Evolutionary conservation across 768 basidiomycete genomes (phyloP), one percentile per base, ranked within the genome.

Genomic region (Tricholoma matsutake): DNA sequence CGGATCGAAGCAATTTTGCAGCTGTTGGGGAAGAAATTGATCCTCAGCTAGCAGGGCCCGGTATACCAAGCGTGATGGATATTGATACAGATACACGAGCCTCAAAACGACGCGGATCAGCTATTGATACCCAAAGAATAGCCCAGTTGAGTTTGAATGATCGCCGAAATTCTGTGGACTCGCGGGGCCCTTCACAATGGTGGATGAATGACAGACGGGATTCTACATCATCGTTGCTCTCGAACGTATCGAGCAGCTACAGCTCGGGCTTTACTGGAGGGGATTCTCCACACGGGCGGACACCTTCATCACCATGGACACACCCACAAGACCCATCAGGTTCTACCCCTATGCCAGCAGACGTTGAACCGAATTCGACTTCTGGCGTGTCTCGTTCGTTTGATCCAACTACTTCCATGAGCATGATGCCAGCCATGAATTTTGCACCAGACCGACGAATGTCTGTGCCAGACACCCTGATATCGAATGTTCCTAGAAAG

Each of bases 41-140:
- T 68, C 75, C 85, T 5, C 86, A 86, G 62, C 77, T 92, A 56
- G 79, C 82, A 45, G 90, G 88, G 16, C 86, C 86, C 54, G 89
- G 89, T 37, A 77, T 87, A 49, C 83, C 85, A 18, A 86, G 83
- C 61, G 77, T 75, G 59, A 85, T 85, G 78, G 77, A 78, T 65
- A 68, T 84, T 52, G 85, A 88, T 69, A 65, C 76, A 32, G 87
- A 89, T 60, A 85, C 76, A 7, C 92, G 88, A 37, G 85, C 89
- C 16, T 83, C 88, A 52, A 95, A 95, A 73, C 86, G 93, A 65
- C 84, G 93, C 53, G 89, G 91, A 32, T 95, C 94, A 16, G 85
- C 89, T 22, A 83, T 92, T 66, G 93, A 94, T 65, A 87, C 89
- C 7, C 85, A 86, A 59, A 79, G 87, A 55, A 85, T 94, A 65